A percentile compares a stretch with the other conserved stretches of the same genome.
Conservation (phyloP, 2,329 filamentous ascomycete genomes). For the Colletotrichum acutatum region DNA sequence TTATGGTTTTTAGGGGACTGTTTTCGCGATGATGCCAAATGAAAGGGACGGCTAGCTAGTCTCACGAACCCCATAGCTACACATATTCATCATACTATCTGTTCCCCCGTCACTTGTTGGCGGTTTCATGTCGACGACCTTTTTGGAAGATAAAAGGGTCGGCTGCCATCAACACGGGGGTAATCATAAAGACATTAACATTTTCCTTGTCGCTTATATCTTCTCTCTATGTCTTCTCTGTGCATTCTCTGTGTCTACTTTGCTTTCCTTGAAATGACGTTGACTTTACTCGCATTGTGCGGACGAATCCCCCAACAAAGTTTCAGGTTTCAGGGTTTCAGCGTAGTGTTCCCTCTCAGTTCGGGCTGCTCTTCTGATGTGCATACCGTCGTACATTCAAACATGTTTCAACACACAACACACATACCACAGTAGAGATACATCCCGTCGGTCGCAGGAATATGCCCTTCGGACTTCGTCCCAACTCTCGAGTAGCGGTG, state of each 20-base stretch:
- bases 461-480: constrained; percentile 8
- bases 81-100: constrained; percentile 16
- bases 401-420: constrained; percentile 29
- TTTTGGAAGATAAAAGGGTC: background rate
- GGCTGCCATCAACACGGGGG: constrained; percentile 3
- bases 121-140: background rate
- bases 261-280: background rate
- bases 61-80: constrained; percentile 30
- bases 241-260: too few species aligned
- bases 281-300: background rate
- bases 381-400: background rate
- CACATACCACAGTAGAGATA: background rate
- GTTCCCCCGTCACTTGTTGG: constrained; percentile 14
- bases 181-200: constrained; percentile 4
- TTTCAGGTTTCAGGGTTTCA: constrained; percentile 13
- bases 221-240: background rate
- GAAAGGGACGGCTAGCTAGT: constrained; percentile 34
- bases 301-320: background rate
- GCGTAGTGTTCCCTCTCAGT: background rate
- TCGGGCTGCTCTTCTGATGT: background rate
- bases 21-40: constrained; percentile 35
- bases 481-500: background rate
- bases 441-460: background rate
- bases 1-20: constrained; percentile 28
- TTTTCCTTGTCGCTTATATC: background rate